phyloP scores from a whole-genome alignment of 2,329 filamentous ascomycete genomes.

The Septoria petroselini region DNA sequence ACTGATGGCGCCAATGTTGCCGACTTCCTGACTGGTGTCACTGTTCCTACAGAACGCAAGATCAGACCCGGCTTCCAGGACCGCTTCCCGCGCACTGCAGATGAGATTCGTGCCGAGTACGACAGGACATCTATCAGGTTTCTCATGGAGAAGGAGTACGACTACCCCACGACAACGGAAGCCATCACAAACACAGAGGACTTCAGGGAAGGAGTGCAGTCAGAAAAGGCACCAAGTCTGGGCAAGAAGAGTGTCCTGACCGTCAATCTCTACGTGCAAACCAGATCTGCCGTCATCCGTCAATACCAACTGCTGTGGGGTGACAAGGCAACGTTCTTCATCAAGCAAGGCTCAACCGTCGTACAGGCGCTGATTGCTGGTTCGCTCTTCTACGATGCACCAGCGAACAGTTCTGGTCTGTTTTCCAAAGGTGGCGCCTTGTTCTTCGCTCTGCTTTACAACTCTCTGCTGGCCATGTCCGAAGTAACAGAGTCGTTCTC shows the following conservation, averaged over 20 bases:
- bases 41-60: constrained; percentile 52
- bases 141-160: constrained; percentile 55
- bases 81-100: constrained; percentile 46
- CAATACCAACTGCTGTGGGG: constrained; percentile 66
- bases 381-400: constrained; percentile 65
- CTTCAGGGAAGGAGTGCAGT: constrained; percentile 53
- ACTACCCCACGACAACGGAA: constrained; percentile 52
- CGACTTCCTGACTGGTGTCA: constrained; percentile 65
- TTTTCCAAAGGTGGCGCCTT: constrained; percentile 63
- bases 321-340: constrained; percentile 61
- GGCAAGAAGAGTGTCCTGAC: constrained; percentile 56
- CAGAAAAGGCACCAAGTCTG: constrained; percentile 57
- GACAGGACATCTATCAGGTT: constrained; percentile 51
- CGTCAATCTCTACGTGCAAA: constrained; percentile 54
- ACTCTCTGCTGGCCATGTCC: constrained; percentile 61
- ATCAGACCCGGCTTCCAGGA: constrained; percentile 45
- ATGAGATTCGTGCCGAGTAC: constrained; percentile 50
- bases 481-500: constrained; percentile 59
- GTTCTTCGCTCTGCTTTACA: constrained; percentile 63
- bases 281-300: constrained; percentile 55
- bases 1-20: constrained; percentile 61
- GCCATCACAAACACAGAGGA: constrained; percentile 51
- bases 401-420: constrained; percentile 56
- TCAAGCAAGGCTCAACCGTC: constrained; percentile 59
- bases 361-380: constrained; percentile 61